phyloP scores from a whole-genome alignment of 179 eudicot species.

The Gypsophila paniculata region DNA sequence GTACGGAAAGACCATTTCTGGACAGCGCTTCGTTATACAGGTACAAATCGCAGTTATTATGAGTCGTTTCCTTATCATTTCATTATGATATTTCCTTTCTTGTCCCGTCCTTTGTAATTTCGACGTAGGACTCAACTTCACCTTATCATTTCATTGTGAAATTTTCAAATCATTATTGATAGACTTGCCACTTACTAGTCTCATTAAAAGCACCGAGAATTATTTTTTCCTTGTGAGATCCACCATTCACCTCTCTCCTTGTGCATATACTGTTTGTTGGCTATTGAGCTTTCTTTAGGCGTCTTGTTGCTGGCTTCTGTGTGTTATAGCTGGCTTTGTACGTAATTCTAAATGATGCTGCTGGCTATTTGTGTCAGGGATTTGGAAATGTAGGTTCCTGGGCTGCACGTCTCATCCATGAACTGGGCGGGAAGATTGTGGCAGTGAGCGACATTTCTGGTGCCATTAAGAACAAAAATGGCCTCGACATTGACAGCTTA shows the following conservation, averaged over 20 bases:
- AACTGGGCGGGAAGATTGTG: conserved; percentile 76
- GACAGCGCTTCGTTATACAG: conserved; percentile 83
- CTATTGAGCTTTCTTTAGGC: background rate
- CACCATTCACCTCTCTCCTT: too few relatives aligned
- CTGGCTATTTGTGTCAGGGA: conserved; percentile 46
- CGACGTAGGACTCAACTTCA: too few relatives aligned
- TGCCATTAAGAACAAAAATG: conserved; percentile 73
- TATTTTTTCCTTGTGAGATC: too few relatives aligned
- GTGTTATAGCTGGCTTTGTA: background rate
- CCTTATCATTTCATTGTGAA: background rate
- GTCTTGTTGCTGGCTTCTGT: background rate
- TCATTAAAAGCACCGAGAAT: too few relatives aligned
- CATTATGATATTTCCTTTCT: too few relatives aligned
- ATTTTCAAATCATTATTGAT: background rate
- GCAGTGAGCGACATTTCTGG: conserved; percentile 91
- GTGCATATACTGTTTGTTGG: background rate
- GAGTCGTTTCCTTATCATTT: background rate
- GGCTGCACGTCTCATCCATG: conserved; percentile 83
- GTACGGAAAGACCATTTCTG: conserved; percentile 72
- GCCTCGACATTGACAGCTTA: conserved; percentile 68
- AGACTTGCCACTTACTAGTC: too few relatives aligned
- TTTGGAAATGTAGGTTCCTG: conserved; percentile 97
- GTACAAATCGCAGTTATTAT: conserved; percentile 25
- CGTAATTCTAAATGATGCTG: background rate
- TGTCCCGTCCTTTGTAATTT: too few relatives aligned